A percentile compares a stretch with the other conserved stretches of the same genome.
Conservation (phyloP, 192 early-diverging fungal genomes). For the Physocladia obscura region DNA sequence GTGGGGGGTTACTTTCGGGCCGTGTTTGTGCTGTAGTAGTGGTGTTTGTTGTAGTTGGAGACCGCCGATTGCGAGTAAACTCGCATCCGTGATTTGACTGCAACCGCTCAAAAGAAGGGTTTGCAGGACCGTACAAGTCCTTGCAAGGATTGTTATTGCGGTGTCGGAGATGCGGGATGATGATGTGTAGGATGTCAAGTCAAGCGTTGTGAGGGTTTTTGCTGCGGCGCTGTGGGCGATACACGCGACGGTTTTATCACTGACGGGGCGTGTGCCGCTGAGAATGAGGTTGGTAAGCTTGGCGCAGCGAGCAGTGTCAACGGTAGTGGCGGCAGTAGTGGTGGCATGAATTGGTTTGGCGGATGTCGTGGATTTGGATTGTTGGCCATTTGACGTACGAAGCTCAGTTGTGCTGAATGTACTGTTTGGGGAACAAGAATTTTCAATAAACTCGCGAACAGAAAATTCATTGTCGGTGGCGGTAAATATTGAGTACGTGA, state of each 20-base stretch:
- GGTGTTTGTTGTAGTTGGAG: background rate
- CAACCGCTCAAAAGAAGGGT: constrained; percentile 7
- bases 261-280: background rate
- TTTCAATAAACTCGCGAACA: too few species aligned
- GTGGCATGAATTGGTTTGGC: background rate
- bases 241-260: background rate
- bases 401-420: too few species aligned
- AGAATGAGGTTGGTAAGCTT: constrained; percentile 4
- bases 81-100: constrained; percentile 20
- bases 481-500: too few species aligned
- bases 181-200: constrained; percentile 8
- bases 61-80: constrained; percentile 1
- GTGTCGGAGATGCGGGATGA: background rate
- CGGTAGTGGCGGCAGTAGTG: background rate
- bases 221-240: background rate
- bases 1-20: background rate
- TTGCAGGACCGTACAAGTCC: background rate
- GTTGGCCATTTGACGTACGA: too few species aligned
- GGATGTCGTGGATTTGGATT: background rate
- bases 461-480: too few species aligned
- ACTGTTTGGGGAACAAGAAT: too few species aligned
- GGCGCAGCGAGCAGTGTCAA: constrained; percentile 2
- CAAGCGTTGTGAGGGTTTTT: constrained; percentile 6
- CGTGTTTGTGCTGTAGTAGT: background rate
- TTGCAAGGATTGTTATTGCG: background rate